Conservation (phyloP, 2,329 filamentous ascomycete species). For the Scytalidium sp. region DNA sequence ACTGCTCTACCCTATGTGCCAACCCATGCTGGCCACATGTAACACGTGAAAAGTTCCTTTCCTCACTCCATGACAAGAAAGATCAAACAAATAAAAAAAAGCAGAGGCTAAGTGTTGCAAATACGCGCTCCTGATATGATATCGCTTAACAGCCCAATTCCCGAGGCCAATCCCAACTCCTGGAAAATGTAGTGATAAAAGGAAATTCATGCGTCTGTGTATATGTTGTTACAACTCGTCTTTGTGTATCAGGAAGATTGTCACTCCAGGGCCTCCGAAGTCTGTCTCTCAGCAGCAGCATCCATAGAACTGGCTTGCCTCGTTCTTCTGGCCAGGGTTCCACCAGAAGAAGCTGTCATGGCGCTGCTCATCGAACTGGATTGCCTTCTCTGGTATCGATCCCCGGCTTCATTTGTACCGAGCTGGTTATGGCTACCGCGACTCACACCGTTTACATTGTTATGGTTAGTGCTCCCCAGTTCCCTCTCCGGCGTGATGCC, state of each 20-base stretch:
- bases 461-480: constrained; percentile 16
- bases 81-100: neutral
- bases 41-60: neutral
- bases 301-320: neutral
- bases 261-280: neutral
- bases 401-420: constrained; percentile 19
- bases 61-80: neutral
- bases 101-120: neutral
- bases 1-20: neutral
- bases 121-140: neutral
- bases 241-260: neutral
- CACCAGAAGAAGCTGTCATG: neutral
- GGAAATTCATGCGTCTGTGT: neutral
- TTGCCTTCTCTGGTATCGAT: constrained; percentile 22
- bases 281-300: neutral
- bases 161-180: neutral
- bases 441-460: neutral
- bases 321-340: neutral
- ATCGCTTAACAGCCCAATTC: neutral
- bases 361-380: constrained; percentile 9
- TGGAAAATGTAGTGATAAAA: neutral
- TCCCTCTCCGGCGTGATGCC: constrained; percentile 23
- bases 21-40: neutral
- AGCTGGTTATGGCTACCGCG: neutral
- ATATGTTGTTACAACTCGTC: neutral